Evolutionary conservation across 768 basidiomycete species (phyloP), one percentile per base, ranked within the genome.

Genomic region (Lyophyllum shimeji): DNA sequence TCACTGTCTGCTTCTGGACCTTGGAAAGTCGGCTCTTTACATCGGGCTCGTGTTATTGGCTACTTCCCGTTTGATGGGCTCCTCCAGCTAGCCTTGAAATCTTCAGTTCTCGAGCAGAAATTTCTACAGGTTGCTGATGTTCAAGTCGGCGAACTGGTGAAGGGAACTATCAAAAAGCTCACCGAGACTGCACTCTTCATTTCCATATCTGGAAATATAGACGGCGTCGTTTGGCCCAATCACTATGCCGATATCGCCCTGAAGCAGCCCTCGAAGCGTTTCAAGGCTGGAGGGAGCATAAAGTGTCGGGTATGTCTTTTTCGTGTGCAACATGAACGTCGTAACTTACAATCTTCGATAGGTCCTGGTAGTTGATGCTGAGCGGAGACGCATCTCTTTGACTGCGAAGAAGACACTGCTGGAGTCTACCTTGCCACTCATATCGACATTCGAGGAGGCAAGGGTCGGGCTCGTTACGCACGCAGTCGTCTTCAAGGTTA

Each of bases 201-300:
- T 40, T 85, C 90, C 25, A 76, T 98, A 53, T 85, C 89, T 4
- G 93, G 92, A 5, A 91, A 82, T 57, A 86, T 98, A 29, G 93
- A 97, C 65, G 97, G 92, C 25, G 88, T 97, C 24, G 79, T 98
- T 20, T 97, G 93, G 90, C 95, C 95, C 0, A 83, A 86, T 58
- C 97, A 98, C 67, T 97, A 91, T 67, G 94, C 97, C 11, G 97
- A 99, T 69, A 95, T 98, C 64, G 68, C 76, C n/a, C 79, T 98
- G 63, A 97, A 95, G 67, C 90, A 98, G 67, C 96, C 96, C 9
- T 85, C 93, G 42, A 92, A 87, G 72, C 82, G 88, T 57, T 99
- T 97, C 76, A 95, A 93, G 66, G 74, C 80, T 20, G 95, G 95
- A 23, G 79, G 81, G 3, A 82, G 68, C 50, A 89, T 98, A 70